Conservation (phyloP, 352 stramenopile genomes). For the Globisporangium lucens region DNA sequence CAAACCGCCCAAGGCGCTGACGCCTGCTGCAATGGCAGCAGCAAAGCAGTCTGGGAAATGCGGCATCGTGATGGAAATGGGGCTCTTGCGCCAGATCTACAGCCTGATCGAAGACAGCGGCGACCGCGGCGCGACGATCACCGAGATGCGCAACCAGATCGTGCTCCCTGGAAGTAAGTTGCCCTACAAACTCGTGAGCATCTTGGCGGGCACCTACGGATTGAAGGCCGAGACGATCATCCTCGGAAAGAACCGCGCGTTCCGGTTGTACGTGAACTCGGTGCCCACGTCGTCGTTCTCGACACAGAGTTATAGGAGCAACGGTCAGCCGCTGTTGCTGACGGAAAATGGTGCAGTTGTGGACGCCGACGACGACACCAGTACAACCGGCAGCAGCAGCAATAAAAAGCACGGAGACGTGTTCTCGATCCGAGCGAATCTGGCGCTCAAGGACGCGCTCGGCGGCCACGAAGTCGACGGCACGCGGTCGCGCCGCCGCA, state of each 20-base stretch:
- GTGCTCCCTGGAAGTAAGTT: constrained; percentile 70
- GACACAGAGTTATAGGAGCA: constrained; percentile 1
- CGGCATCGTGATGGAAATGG: constrained; percentile 64
- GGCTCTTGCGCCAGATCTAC: constrained; percentile 70
- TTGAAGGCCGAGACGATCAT: constrained; percentile 76
- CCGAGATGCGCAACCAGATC: constrained; percentile 71
- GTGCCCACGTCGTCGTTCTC: constrained; percentile 3
- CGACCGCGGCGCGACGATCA: constrained; percentile 60
- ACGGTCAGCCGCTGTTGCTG: constrained; percentile 7
- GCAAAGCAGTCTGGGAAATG: background rate
- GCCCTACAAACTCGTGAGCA: constrained; percentile 72
- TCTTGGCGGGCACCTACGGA: constrained; percentile 65
- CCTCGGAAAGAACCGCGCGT: constrained; percentile 80
- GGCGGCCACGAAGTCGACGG: constrained; percentile 54
- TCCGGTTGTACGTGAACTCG: constrained; percentile 49
- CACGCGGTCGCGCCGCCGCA: constrained; percentile 51
- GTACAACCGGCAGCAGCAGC: background rate
- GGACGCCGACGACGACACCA: background rate
- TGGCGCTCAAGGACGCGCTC: constrained; percentile 57
- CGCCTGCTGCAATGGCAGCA: background rate
- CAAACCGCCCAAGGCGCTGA: constrained; percentile 23
- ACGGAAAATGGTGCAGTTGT: constrained; percentile 11
- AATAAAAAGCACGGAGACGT: constrained; percentile 11
- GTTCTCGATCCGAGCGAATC: constrained; percentile 48
- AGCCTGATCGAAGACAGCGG: constrained; percentile 66